Percentiles rank a stretch among this genome's conserved stretches.
Conservation (phyloP, 2,329 filamentous ascomycete species). For the Eurotiales sp. region DNA sequence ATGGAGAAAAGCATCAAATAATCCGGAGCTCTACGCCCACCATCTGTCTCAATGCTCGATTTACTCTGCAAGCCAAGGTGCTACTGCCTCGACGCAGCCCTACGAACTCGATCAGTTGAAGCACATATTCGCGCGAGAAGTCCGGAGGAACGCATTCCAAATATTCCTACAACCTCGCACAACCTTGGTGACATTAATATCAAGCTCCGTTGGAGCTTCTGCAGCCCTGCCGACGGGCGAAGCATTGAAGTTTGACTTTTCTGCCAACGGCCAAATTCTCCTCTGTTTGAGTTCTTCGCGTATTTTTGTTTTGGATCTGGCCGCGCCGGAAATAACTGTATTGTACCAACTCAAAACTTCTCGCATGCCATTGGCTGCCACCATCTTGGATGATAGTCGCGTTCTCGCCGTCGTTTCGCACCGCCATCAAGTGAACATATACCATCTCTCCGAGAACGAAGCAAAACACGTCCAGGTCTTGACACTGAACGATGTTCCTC, state of each 20-base stretch:
- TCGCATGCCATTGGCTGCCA: slow-evolving; percentile 69
- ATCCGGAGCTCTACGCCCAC: slow-evolving; percentile 42
- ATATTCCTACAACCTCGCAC: slow-evolving; percentile 66
- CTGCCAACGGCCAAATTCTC: slow-evolving; percentile 68
- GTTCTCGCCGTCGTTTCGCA: slow-evolving; percentile 75
- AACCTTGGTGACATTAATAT: slow-evolving; percentile 75
- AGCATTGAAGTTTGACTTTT: slow-evolving; percentile 79
- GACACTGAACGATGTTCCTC: slow-evolving; percentile 72
- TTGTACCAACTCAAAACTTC: slow-evolving; percentile 76
- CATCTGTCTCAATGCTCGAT: slow-evolving; percentile 44
- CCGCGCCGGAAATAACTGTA: slow-evolving; percentile 57
- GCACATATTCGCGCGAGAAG: slow-evolving; percentile 63
- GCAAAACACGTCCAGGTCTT: slow-evolving; percentile 71
- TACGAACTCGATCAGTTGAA: slow-evolving; percentile 58
- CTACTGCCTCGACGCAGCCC: slow-evolving; percentile 34
- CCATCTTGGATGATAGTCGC: slow-evolving; percentile 73
- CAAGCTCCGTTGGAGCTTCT: slow-evolving; percentile 77
- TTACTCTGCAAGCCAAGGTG: slow-evolving; percentile 34
- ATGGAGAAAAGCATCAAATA: slow-evolving; percentile 44
- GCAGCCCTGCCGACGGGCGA: slow-evolving; percentile 76
- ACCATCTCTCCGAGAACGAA: slow-evolving; percentile 62
- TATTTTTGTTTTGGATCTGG: slow-evolving; percentile 72
- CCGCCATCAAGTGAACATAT: slow-evolving; percentile 82
- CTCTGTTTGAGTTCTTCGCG: slow-evolving; percentile 82
- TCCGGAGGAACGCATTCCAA: slow-evolving; percentile 74